Evolutionary conservation across 352 stramenopile genomes (phyloP).

Genomic region (Globisporangium irregulare): DNA sequence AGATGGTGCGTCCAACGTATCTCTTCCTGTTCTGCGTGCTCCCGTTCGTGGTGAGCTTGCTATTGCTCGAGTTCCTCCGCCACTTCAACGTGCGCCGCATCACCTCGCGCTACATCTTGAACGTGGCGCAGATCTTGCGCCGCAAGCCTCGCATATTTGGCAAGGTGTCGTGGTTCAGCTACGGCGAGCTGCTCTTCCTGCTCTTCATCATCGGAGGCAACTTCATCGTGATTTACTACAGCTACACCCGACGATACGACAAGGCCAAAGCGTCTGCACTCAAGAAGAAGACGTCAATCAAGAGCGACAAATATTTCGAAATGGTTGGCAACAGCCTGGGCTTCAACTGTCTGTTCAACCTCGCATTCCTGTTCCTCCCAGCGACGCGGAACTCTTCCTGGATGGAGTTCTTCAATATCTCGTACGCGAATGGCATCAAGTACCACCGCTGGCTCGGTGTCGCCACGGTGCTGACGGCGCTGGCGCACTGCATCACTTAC

Average conservation of each 20-base stretch:
- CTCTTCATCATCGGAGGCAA: conserved; percentile 24
- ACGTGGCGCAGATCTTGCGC: conserved; percentile 15
- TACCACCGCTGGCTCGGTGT: conserved; percentile 41
- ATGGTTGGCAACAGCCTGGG: conserved; percentile 18
- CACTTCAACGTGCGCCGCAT: conserved; percentile 21
- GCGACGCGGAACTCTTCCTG: conserved; percentile 30
- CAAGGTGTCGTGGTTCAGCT: conserved; percentile 19
- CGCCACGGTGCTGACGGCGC: conserved; percentile 20
- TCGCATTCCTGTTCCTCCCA: conserved; percentile 35
- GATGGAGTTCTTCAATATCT: conserved; percentile 42
- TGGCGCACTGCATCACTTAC: conserved; percentile 23
- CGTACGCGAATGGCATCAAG: conserved; percentile 34
- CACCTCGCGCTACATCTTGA: conserved; percentile 13
- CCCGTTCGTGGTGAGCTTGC: conserved; percentile 17
- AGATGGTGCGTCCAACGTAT: conserved; percentile 29
- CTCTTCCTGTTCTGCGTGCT: conserved; percentile 30
- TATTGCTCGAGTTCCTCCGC: conserved; percentile 25
- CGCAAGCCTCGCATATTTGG: conserved; percentile 21
- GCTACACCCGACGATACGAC: conserved; percentile 10
- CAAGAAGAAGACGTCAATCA: conserved; percentile 9
- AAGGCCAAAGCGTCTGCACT: background rate
- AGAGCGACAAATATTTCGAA: conserved; percentile 14
- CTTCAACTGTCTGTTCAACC: conserved; percentile 34
- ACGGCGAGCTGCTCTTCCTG: conserved; percentile 29
- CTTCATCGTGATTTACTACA: conserved; percentile 24